These are phyloP conservation scores for Aspergillus uvarum DNA, from an alignment of 2,329 filamentous ascomycete species.

Conservation along the genomic window DNA sequence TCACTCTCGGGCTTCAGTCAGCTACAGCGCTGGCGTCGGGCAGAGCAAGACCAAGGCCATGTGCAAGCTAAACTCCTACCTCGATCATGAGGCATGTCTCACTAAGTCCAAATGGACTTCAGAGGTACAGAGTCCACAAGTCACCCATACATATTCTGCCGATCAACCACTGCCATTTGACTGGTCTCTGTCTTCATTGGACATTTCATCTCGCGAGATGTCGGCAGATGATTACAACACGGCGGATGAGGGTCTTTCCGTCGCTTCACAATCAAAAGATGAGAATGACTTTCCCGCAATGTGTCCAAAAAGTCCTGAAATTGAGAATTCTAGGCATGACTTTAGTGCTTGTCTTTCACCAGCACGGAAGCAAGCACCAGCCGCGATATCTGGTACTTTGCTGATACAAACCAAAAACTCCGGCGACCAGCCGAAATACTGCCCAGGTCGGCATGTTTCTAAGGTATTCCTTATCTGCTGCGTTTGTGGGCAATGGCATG, in stretches of 20 bases:
- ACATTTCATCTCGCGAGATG: constrained; percentile 19
- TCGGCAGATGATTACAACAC: constrained; percentile 34
- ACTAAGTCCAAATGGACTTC: background rate
- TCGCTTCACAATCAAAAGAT: constrained; percentile 13
- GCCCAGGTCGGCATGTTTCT: constrained; percentile 20
- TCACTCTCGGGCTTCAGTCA: background rate
- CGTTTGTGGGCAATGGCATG: constrained; percentile 45
- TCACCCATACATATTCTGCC: background rate
- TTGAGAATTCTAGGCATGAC: background rate
- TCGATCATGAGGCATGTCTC: background rate
- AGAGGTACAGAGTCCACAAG: background rate
- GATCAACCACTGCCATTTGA: constrained; percentile 2
- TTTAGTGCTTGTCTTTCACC: background rate
- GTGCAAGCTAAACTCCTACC: background rate
- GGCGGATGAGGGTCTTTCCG: constrained; percentile 28
- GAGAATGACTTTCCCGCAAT: constrained; percentile 5
- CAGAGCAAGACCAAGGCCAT: background rate
- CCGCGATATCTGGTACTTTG: background rate
- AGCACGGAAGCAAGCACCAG: background rate
- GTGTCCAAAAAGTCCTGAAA: background rate
- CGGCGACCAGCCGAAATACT: background rate
- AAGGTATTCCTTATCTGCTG: constrained; percentile 48
- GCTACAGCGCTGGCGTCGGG: background rate
- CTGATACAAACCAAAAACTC: background rate
- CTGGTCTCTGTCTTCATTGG: constrained; percentile 14